Evolutionary conservation across 2,329 filamentous ascomycete species (phyloP), one percentile per base, ranked within the genome.

Genomic region (Colletotrichum sp.): DNA sequence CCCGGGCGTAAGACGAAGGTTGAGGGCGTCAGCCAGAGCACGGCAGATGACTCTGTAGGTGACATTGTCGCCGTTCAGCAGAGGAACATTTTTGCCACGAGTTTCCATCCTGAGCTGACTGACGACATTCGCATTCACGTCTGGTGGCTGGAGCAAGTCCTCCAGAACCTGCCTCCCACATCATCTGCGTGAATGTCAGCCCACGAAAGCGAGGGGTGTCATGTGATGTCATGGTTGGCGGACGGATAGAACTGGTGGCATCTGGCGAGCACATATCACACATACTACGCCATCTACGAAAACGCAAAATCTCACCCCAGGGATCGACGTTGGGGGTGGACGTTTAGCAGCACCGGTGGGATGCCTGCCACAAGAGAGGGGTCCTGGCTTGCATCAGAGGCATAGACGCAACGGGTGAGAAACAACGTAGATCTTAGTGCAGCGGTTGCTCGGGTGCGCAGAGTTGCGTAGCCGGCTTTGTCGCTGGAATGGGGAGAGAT

Each of bases 41-140:
- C 82, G 52, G 81, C 80, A 5, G 85, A 83, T 70, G 82, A 84
- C n/a, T 85, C 85, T 59, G 90, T 88, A 4, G 91, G 93, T 3
- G 93, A 96, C 80, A 96, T 99, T 68, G 93, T 99, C 67, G 96
- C 96, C 0, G 95, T 99, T 39, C 90, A 91, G 78, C 96, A 99
- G 86, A 95, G 94, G 1, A 98, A 98, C 84, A 94, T 98, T 0
- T 94, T 99, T 80, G 97, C 96, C 6, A 98, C 95, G 5, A 98
- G 96, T 81, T 99, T 99, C 82, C 97, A 99, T 81, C 97, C 97
- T 0, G 97, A 99, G 85, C 85, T 99, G 84, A 99, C 96, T 0
- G 91, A 92, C 9, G 97, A 99, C 86, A 88, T 93, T 72, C 91
- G 97, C 72, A 98, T 99, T 81, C 97, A 99, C 85, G 89, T 92